phyloP scores from a whole-genome alignment of 2,329 filamentous ascomycete species.

The Pyrenochaeta sp. region DNA sequence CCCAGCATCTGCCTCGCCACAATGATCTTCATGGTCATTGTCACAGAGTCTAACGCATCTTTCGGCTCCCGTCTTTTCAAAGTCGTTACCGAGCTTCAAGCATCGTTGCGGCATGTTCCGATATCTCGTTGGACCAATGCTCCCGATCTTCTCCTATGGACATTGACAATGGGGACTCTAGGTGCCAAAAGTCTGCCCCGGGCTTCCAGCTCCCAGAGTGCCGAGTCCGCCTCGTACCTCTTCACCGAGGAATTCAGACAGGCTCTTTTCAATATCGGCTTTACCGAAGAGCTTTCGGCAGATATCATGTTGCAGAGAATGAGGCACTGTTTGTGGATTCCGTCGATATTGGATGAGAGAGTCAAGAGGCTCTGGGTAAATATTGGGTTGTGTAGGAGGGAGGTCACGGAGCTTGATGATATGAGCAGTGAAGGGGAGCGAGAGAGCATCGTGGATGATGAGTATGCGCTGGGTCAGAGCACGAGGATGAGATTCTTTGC shows the following conservation, averaged over 20 bases:
- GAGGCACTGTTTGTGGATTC: conserved; percentile 30
- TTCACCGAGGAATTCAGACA: conserved; percentile 26
- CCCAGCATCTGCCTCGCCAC: conserved; percentile 36
- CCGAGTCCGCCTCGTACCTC: conserved; percentile 14
- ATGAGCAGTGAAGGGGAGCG: conserved; percentile 16
- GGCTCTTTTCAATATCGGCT: conserved; percentile 14
- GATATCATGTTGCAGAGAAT: conserved; percentile 19
- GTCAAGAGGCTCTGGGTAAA: conserved; percentile 22
- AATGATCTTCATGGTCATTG: conserved; percentile 34
- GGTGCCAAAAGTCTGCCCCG: conserved; percentile 23
- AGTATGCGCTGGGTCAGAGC: conserved; percentile 24
- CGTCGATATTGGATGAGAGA: conserved; percentile 26
- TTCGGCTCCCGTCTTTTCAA: conserved; percentile 25
- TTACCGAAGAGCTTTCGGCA: conserved; percentile 12
- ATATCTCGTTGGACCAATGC: conserved; percentile 27
- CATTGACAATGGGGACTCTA: conserved; percentile 36
- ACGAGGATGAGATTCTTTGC: conserved; percentile 25
- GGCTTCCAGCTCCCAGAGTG: neutral
- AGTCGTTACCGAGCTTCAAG: conserved; percentile 28
- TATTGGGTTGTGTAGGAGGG: conserved; percentile 26
- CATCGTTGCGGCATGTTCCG: conserved; percentile 18
- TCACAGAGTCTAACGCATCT: conserved; percentile 28
- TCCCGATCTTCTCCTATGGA: conserved; percentile 38
- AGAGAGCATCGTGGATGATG: conserved; percentile 9
- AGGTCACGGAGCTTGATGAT: conserved; percentile 13